phyloP scores from a whole-genome alignment of 1,139 yeast species.

The Entelexis paramagnoliae region DNA sequence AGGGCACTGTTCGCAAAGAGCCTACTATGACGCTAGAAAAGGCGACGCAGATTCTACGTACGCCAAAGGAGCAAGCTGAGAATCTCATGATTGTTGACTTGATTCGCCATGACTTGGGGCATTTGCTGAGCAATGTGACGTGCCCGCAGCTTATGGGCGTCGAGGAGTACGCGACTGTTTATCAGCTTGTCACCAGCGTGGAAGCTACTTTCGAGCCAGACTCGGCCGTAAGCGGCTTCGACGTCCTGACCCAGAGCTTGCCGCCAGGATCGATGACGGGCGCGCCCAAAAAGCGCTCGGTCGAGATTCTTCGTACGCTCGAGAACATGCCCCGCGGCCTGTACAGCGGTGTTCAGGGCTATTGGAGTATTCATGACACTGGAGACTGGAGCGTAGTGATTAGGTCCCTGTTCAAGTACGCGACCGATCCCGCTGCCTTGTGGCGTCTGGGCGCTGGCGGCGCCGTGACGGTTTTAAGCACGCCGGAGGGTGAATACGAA shows the following conservation, averaged over 20 bases:
- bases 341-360: slow-evolving; percentile 92
- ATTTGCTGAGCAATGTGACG: slow-evolving; percentile 50
- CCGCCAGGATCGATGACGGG: slow-evolving; percentile 99
- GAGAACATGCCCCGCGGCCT: slow-evolving; percentile 56
- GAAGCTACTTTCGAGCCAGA: slow-evolving; percentile 43
- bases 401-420: slow-evolving; percentile 53
- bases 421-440: slow-evolving; percentile 21
- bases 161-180: slow-evolving; percentile 86
- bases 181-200: slow-evolving; percentile 83
- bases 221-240: slow-evolving; percentile 53
- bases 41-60: slow-evolving; percentile 58
- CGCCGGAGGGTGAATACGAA: slow-evolving; percentile 75
- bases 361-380: slow-evolving; percentile 80
- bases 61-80: slow-evolving; percentile 93
- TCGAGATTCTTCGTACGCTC: slow-evolving; percentile 57
- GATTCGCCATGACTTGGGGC: slow-evolving; percentile 81
- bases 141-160: slow-evolving; percentile 80
- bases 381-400: slow-evolving; percentile 97
- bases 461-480: slow-evolving; percentile 85
- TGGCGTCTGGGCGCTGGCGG: slow-evolving; percentile 99
- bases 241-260: slow-evolving; percentile 61
- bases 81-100: slow-evolving; percentile 94
- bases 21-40: slow-evolving; percentile 36
- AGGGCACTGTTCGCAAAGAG: slow-evolving; percentile 79
- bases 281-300: slow-evolving; percentile 91